Conservation (phyloP, 768 basidiomycete genomes). For the Xerocomellus chrysenteron region DNA sequence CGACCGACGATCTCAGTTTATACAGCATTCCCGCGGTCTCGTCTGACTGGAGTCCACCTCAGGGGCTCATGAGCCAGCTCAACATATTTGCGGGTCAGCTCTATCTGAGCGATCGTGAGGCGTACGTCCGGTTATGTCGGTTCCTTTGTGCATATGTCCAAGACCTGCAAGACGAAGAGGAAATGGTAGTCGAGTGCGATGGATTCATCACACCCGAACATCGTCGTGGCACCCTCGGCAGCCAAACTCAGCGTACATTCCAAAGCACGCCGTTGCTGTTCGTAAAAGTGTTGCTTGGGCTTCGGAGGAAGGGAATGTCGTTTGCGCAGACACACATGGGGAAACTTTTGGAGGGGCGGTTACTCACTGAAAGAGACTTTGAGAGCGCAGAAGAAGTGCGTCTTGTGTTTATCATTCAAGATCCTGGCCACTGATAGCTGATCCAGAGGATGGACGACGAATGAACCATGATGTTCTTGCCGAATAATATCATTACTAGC, state of each 20-base stretch:
- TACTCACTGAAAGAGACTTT: slow-evolving; percentile 31
- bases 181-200: slow-evolving; percentile 28
- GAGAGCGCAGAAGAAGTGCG: background rate
- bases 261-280: slow-evolving; percentile 13
- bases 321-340: slow-evolving; percentile 24
- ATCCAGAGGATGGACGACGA: too few relatives aligned
- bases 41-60: slow-evolving; percentile 10
- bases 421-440: too few relatives aligned
- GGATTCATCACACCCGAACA: slow-evolving; percentile 21
- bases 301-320: slow-evolving; percentile 40
- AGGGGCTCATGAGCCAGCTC: slow-evolving; percentile 31
- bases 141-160: slow-evolving; percentile 19
- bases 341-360: slow-evolving; percentile 21
- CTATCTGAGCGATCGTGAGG: too few relatives aligned
- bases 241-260: background rate
- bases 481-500: too few relatives aligned
- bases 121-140: too few relatives aligned
- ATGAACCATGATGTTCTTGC: too few relatives aligned
- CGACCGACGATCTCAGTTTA: slow-evolving; percentile 35
- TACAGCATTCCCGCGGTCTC: slow-evolving; percentile 25
- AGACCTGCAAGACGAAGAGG: slow-evolving; percentile 47
- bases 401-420: too few relatives aligned
- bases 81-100: slow-evolving; percentile 32
- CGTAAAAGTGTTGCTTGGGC: slow-evolving; percentile 35
- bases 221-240: background rate